Conservation (phyloP, 306 rosid species). For the Rosa rugosa region DNA sequence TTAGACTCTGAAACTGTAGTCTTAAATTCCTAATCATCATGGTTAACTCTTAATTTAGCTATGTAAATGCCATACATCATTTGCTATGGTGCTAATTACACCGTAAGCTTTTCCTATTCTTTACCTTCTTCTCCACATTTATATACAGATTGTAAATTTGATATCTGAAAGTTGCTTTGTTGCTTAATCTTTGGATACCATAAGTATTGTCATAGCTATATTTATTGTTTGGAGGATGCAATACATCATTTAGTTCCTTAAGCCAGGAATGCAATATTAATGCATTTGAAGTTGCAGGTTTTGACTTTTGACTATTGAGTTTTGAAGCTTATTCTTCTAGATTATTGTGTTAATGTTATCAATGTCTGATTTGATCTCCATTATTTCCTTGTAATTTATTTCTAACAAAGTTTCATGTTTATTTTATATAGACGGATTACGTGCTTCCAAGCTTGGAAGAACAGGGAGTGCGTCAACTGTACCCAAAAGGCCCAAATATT, state of each 20-base stretch:
- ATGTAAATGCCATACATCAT: neutral
- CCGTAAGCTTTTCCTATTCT: constrained; percentile 37
- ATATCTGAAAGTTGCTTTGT: constrained; percentile 1
- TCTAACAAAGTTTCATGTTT: neutral
- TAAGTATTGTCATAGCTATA: neutral
- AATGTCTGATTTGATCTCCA: too few relatives aligned
- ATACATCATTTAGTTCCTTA: neutral
- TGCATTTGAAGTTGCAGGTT: neutral
- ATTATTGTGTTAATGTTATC: too few relatives aligned
- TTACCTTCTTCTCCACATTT: neutral
- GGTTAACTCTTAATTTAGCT: neutral
- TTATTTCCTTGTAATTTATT: too few relatives aligned
- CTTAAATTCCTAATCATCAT: neutral
- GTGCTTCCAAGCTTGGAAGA: too few relatives aligned
- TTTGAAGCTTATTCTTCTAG: too few relatives aligned
- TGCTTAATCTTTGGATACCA: neutral
- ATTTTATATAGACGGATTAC: too few relatives aligned
- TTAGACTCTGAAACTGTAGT: neutral
- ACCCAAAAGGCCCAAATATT: too few relatives aligned
- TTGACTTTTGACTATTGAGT: neutral
- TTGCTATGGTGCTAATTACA: constrained; percentile 61
- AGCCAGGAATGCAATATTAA: neutral
- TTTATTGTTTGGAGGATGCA: neutral
- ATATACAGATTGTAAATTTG: neutral
- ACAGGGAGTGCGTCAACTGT: too few relatives aligned